Evolutionary conservation across 306 rosid genomes (phyloP), one percentile per base, ranked within the genome.

Genomic region (Crotalaria pallida): DNA sequence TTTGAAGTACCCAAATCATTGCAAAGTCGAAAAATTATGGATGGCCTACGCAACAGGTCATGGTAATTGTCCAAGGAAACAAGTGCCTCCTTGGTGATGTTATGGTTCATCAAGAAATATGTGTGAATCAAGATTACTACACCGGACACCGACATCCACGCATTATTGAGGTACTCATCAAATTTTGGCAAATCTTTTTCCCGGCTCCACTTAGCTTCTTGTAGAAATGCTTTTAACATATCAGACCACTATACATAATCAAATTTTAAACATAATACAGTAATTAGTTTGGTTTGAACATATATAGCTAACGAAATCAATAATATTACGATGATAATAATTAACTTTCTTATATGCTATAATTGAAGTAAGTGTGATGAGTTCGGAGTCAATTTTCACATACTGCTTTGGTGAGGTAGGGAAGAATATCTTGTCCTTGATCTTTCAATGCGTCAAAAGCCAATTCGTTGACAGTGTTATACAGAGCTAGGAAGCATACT

Each of bases 401-500:
- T 74, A 86, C 89, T 5, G 76, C 85, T 74, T 75, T 84, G 23
- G 70, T 78, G 19, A 86, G 79, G 73, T 83, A 66, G 17, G 92
- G 83, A 57, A 84, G 84, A 57, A 52, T 71, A 22, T 79, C 13
- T 0, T 58, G 76, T 27, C 81, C 92, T 8, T 81, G 80, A 5
- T 69, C 77, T 29, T 58, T 79, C n/a, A 81, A 69, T 0, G 71
- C 38, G 9, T 86, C 84, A 36, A 79, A 84, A 26, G 71, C 77
- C 16, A 89, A 71, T 51, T 89, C 84, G 13, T 87, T 89, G 12
- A 87, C 68, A 3, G 81, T 84, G 77, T 89, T 87, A 70, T 79
- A 89, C 4, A 86, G 88, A 34, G 92, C 92, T 7, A 86, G 69
- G 69, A 86, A 88, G 15, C 86, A 81, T 8, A 84, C 29, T 66